Percentiles rank a stretch among this genome's conserved stretches.
These are phyloP conservation scores for Neonectria neomacrospora DNA, from an alignment of 2,329 filamentous ascomycete species.

Conservation along the genomic window DNA sequence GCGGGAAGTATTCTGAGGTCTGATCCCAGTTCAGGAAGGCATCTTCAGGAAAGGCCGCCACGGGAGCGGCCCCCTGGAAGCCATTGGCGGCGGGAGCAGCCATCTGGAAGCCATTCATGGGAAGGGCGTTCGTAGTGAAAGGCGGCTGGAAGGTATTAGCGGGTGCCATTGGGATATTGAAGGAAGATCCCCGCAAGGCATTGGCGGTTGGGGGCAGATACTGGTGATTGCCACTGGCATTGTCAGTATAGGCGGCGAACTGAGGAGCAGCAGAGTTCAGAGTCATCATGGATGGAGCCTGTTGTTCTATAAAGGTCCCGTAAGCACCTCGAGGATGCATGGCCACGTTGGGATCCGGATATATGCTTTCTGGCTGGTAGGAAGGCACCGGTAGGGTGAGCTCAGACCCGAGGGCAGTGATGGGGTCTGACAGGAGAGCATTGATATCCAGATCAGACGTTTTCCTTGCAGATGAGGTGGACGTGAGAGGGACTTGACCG, in stretches of 20 bases:
- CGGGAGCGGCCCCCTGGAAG: not conserved
- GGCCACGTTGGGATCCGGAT: not conserved
- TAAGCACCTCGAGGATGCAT: not conserved
- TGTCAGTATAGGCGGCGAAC: not conserved
- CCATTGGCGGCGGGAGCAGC: not conserved
- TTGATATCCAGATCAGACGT: not conserved
- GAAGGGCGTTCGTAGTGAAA: not conserved
- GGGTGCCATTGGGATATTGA: not conserved
- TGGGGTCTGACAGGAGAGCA: not conserved
- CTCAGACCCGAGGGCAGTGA: not conserved
- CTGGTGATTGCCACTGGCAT: not conserved
- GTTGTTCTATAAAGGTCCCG: not conserved
- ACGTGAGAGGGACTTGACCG: not conserved
- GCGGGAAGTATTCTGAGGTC: not conserved
- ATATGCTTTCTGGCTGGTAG: not conserved
- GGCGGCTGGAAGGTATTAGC: not conserved
- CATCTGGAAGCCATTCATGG: not conserved
- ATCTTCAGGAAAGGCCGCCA: not conserved
- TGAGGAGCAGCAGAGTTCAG: not conserved
- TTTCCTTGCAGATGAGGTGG: not conserved
- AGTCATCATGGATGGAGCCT: not conserved
- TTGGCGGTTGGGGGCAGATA: not conserved
- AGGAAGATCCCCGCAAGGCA: not conserved
- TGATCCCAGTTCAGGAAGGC: not conserved
- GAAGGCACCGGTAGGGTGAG: not conserved